Conservation (phyloP, 2,329 filamentous ascomycete species). For the Colletotrichum abscissum region DNA sequence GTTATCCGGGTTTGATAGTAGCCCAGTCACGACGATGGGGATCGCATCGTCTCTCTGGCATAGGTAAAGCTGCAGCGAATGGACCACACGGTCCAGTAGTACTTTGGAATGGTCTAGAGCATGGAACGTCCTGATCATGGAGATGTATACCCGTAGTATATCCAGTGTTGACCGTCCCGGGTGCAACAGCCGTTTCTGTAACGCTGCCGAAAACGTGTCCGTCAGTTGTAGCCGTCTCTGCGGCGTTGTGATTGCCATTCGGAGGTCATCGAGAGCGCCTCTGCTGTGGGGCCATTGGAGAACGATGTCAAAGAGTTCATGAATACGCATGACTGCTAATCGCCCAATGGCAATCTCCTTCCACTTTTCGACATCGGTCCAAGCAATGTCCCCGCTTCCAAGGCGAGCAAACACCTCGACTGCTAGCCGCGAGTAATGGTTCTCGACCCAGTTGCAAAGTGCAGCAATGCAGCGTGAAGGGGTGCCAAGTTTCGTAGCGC, state of each 20-base stretch:
- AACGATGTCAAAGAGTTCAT: slow-evolving; percentile 83
- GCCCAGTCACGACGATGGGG: slow-evolving; percentile 79
- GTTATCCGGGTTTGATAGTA: slow-evolving; percentile 72
- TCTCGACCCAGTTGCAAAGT: slow-evolving; percentile 75
- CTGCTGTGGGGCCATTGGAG: slow-evolving; percentile 78
- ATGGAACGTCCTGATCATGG: slow-evolving; percentile 82
- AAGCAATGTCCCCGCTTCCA: slow-evolving; percentile 55
- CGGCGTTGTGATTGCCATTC: slow-evolving; percentile 75
- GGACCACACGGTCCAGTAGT: slow-evolving; percentile 78
- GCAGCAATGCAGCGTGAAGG: slow-evolving; percentile 67
- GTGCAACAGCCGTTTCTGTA: slow-evolving; percentile 77
- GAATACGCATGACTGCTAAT: slow-evolving; percentile 75
- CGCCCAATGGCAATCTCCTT: slow-evolving; percentile 76
- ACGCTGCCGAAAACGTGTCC: slow-evolving; percentile 72
- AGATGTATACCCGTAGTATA: slow-evolving; percentile 82
- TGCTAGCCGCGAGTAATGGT: slow-evolving; percentile 73
- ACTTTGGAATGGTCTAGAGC: slow-evolving; percentile 82
- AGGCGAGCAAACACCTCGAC: slow-evolving; percentile 68
- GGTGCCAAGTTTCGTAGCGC: slow-evolving; percentile 40
- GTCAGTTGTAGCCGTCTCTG: slow-evolving; percentile 77
- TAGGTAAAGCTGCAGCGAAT: slow-evolving; percentile 79
- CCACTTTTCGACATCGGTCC: slow-evolving; percentile 73
- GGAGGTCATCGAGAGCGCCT: slow-evolving; percentile 79
- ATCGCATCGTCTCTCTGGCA: slow-evolving; percentile 83
- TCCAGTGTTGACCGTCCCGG: slow-evolving; percentile 81